Conservation (phyloP, 768 basidiomycete genomes). For the Lepiota brunneoincarnata region DNA sequence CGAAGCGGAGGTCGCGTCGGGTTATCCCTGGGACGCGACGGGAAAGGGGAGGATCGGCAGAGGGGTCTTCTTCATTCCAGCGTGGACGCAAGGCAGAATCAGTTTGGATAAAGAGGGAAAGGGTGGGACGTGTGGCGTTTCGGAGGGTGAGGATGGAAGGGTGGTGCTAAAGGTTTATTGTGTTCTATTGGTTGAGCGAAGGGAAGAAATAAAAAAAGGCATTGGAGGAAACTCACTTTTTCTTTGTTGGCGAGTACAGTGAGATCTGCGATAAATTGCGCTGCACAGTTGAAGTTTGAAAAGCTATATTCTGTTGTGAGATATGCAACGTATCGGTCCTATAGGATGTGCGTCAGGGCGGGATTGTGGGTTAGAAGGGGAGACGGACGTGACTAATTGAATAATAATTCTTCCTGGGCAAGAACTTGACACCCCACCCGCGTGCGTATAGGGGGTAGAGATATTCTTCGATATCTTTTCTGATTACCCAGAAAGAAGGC, state of each 20-base stretch:
- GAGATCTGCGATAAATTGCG: conserved; percentile 2
- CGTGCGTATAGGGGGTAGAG: conserved; percentile 8
- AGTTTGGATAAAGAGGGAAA: neutral
- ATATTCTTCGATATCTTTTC: conserved; percentile 1
- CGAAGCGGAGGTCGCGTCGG: conserved; percentile 7
- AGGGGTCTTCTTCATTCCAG: conserved; percentile 8
- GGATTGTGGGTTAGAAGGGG: neutral
- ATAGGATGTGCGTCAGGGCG: neutral
- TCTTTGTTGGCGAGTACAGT: neutral
- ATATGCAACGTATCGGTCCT: conserved; percentile 7
- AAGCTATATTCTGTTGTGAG: conserved; percentile 6
- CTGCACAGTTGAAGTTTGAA: conserved; percentile 4
- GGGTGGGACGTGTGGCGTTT: neutral
- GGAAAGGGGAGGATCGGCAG: conserved; percentile 6
- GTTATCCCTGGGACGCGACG: conserved; percentile 11
- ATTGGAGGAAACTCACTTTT: neutral
- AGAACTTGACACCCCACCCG: conserved; percentile 8
- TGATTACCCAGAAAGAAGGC: conserved; percentile 6
- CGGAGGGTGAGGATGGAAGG: neutral
- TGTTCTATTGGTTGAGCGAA: neutral
- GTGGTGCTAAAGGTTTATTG: neutral
- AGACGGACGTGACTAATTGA: neutral
- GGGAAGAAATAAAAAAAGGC: neutral
- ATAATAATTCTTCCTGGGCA: neutral
- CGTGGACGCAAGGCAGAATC: conserved; percentile 2